Percentiles rank a stretch among this genome's conserved stretches.
Conservation (phyloP, 2,329 filamentous ascomycete species). For the Diaporthe nobilis region DNA sequence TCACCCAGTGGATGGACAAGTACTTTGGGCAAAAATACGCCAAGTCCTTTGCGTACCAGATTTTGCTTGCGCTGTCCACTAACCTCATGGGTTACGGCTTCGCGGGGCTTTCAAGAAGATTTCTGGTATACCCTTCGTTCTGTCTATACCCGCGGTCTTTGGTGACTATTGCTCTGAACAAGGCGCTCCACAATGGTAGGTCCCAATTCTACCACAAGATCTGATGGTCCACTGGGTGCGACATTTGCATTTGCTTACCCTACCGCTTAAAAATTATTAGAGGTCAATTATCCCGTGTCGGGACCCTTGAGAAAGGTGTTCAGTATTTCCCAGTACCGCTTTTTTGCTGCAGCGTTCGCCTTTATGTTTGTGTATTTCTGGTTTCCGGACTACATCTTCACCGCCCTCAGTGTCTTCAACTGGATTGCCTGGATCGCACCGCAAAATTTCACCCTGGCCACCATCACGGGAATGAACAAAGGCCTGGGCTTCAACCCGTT, state of each 20-base stretch:
- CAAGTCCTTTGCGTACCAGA: conserved; percentile 63
- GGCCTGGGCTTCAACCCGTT: conserved; percentile 54
- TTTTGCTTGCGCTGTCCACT: conserved; percentile 63
- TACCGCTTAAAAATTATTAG: neutral
- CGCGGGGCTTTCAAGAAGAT: conserved; percentile 63
- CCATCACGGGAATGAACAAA: conserved; percentile 51
- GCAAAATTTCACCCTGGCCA: conserved; percentile 50
- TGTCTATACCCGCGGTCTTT: conserved; percentile 66
- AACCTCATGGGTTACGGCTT: conserved; percentile 70
- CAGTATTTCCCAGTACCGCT: conserved; percentile 59
- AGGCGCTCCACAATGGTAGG: conserved; percentile 59
- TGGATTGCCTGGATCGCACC: conserved; percentile 70
- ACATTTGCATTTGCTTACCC: neutral
- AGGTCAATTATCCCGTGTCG: neutral
- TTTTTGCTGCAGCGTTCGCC: conserved; percentile 59
- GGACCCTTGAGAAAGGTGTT: conserved; percentile 53
- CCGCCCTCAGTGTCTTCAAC: conserved; percentile 60
- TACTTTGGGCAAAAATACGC: conserved; percentile 58
- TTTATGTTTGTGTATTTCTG: conserved; percentile 65
- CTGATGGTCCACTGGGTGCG: too few species aligned
- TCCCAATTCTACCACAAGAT: neutral
- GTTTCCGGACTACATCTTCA: conserved; percentile 65
- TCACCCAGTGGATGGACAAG: conserved; percentile 22
- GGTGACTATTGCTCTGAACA: conserved; percentile 62
- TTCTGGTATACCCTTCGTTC: conserved; percentile 64